Evolutionary conservation across 2,329 filamentous ascomycete genomes (phyloP), one percentile per base, ranked within the genome.

Genomic region (Coniochaeta hoffmannii): DNA sequence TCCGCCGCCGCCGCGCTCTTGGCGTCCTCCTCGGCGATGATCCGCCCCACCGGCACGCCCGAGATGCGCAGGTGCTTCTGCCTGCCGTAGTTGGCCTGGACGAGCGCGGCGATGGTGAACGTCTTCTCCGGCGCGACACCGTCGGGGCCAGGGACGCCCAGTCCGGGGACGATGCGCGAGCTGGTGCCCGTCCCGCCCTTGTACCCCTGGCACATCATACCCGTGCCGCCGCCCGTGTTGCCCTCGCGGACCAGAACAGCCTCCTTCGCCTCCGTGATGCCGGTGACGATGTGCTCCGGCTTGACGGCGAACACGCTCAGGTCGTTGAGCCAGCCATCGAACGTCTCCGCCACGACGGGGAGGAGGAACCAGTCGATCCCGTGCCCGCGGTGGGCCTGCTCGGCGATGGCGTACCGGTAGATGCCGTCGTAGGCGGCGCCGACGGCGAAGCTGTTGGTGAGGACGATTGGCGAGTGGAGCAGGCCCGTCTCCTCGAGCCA

Each of bases 171-270:
- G 8, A 82, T 60, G 24, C 85, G 76, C 50, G 78, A 83, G 61
- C 78, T 79, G 0, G 78, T 83, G 1, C 85, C 85, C 0, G 85
- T 88, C 0, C 85, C 85, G 34, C 83, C 85, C 65, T 87, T 87
- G 71, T 82, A 86, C 59, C 77, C 77, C 62, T 86, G 82, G 63
- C 81, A 85, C 35, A 82, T 75, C 82, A 87, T 87, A 14, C 83
- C 84, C 0, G 83, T 84, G n/a, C 85, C 85, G 17, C 85, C 85
- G 3, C 85, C 85, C 1, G 77, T 77, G 60, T 81, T 83, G 0
- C 85, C 85, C 66, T 88, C 85, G 1, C 69, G 68, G 1, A 88
- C 82, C 0, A 71, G 68, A 1, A 53, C 19, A 12, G 75, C 79
- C 9, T 72, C 69, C 2, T 70, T 71, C 0, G 80, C 82, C 8